phyloP scores from a whole-genome alignment of 179 eudicot species.

The Silene noctiflora region DNA sequence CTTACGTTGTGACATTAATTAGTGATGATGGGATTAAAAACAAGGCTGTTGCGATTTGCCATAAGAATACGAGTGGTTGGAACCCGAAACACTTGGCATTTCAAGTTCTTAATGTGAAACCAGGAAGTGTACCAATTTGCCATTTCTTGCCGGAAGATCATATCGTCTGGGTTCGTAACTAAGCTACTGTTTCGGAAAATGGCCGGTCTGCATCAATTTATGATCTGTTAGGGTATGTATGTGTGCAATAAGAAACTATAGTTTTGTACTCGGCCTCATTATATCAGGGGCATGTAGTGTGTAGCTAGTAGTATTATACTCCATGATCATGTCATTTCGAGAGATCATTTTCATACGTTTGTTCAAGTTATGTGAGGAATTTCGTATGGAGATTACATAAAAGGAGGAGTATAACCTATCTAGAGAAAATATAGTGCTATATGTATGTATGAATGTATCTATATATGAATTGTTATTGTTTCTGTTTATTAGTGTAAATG shows the following conservation, averaged over 20 bases:
- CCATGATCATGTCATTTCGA: not conserved
- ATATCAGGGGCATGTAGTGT: not conserved
- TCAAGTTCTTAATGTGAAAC: constrained; percentile 25
- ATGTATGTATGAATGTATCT: no score
- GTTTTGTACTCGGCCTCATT: not conserved
- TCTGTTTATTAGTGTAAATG: no score
- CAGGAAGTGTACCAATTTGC: constrained; percentile 31
- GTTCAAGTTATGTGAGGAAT: no score
- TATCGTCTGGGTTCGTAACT: constrained; percentile 32
- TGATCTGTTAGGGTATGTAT: not conserved
- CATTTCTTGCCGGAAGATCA: constrained; percentile 37
- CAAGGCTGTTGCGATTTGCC: constrained; percentile 62
- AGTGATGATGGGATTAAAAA: constrained; percentile 41
- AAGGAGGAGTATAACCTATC: no score
- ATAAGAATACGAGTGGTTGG: constrained; percentile 61
- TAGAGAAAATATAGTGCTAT: not conserved
- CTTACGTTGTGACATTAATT: constrained; percentile 44
- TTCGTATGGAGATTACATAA: no score
- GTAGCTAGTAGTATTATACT: not conserved
- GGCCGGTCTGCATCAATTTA: not conserved
- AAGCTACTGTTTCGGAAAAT: constrained; percentile 18
- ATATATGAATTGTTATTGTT: no score
- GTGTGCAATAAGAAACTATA: not conserved
- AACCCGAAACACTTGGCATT: constrained; percentile 48
- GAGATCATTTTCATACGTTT: no score